Evolutionary conservation across 805 yeast species (phyloP), one percentile per base, ranked within the genome.

Genomic region (Lipomyces yamadae): DNA sequence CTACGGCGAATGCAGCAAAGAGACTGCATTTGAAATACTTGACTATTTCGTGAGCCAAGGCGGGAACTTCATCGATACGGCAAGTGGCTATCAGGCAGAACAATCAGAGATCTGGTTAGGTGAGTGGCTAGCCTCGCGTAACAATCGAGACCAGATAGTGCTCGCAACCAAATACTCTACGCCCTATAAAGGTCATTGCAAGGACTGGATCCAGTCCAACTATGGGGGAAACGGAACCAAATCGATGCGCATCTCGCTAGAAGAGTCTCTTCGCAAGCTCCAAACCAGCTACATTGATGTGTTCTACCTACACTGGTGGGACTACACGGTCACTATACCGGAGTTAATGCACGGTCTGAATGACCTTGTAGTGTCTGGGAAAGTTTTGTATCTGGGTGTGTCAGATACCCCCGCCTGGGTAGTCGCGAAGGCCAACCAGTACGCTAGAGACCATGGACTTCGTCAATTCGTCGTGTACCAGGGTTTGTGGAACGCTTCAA

Each of bases 101-200:
- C 68, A 73, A 62, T 70, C 73, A 13, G 75, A 72, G 64, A 61
- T 32, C 30, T 72, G 75, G 74, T 24, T 72, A 5, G 75, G 75
- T 13, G 75, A 72, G 54, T 72, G 75, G 75, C 72, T 72, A 73
- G 60, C 53, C 29, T 58, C 60, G 37, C 65, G 74, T 24, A 61
- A 68, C 10, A 35, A 61, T 56, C 64, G 75, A 24, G 73, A 72
- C 35, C 72, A 73, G 58, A 58, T 72, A 13, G 73, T 73, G n/a
- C n/a, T 72, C n/a, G 73, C 74, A 18, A 72, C 75, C 7, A 72
- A 72, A 30, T 83, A 83, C 72, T 79, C 83, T 11, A 18, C 62
- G 13, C 18, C 15, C 15, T 62, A 61, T 50, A 34, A 34, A 34
- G 35, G 35, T 34, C 35, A 34, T 34, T 34, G 7, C 35, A 34